Base-by-base conservation (phyloP, 2,329 filamentous ascomycete genomes). In the Aspergillus ochraceoroseus region DNA sequence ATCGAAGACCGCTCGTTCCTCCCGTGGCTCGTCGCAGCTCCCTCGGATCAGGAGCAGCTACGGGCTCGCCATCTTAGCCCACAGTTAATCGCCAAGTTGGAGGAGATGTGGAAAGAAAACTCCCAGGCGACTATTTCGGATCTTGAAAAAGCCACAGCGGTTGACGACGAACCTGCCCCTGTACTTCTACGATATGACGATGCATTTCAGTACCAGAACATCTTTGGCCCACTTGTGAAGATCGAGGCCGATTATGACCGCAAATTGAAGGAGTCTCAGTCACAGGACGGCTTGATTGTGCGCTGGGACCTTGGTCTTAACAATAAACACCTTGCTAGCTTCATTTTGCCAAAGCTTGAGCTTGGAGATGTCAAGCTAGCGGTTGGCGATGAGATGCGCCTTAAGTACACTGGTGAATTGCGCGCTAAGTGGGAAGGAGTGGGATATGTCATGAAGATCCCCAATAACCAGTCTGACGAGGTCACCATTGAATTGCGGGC, bases 211-310 rank as follows among this genome's bases (percentile, higher is more conserved):
- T 98, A 98, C 57, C 92, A 98, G 67, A 98, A 96, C 59, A 92
- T 96, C 22, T 98, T 98, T 63, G 92, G 92, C 0, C 92, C 92
- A 0, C 74, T 98, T 9, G 94, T 98, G 57, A 98, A 96, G 72
- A 98, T 98, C 67, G 92, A 98, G 65, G 94, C 92, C 29, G 92
- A 98, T 67, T 98, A 98, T 61, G 92, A 98, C 66, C 90, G 94
- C 66, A 96, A 98, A 68, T 76, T 98, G 55, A 98, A 98, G 70
- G 92, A 98, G 64, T 88, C 90, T 0, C 92, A 98, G 64, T 95
- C 88, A 1, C 92, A 98, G 67, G 92, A 98, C 67, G 86, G 86
- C n/a, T 71, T 98, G 27, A 79, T 89, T 27, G 88, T 98, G 45
- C 84, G 87, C 40, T 98, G 92, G 92, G 87, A 95, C 59, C 82